Evolutionary conservation across 2,329 filamentous ascomycete genomes (phyloP).

Genomic region (Aspergillus tanneri): DNA sequence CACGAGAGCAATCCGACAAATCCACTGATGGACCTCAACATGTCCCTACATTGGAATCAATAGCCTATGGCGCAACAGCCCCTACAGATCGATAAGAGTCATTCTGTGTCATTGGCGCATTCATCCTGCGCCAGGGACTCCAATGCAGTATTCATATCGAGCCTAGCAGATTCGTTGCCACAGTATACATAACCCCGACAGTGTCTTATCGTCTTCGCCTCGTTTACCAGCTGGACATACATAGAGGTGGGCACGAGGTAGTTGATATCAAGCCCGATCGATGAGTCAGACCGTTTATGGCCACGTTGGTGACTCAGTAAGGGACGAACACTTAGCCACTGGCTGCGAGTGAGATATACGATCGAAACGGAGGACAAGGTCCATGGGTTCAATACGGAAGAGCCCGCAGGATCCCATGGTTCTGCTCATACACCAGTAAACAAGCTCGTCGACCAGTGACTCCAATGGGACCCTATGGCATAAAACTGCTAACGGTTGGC

Average conservation of each 20-base stretch:
- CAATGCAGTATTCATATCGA: constrained; percentile 1
- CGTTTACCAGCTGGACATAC: neutral
- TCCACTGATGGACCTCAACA: constrained; percentile 6
- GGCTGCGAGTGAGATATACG: neutral
- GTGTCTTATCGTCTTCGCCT: neutral
- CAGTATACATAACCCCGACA: neutral
- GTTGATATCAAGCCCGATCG: neutral
- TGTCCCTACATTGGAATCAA: constrained; percentile 3
- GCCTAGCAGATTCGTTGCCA: neutral
- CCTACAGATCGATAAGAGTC: constrained; percentile 5
- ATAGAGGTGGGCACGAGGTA: neutral
- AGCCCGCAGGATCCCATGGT: constrained; percentile 10
- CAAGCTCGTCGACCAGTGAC: constrained; percentile 9
- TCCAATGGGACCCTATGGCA: constrained; percentile 14
- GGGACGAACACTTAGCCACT: neutral
- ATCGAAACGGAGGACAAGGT: neutral
- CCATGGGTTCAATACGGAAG: constrained; percentile 6
- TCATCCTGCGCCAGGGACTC: neutral
- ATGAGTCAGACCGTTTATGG: neutral
- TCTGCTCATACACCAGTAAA: constrained; percentile 7
- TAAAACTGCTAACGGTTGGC: constrained; percentile 2
- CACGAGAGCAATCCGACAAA: neutral
- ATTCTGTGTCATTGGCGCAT: neutral
- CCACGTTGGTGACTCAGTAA: neutral
- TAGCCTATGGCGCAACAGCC: neutral